phyloP scores from a whole-genome alignment of 106 monocot species.

The Gastrodia elata region DNA sequence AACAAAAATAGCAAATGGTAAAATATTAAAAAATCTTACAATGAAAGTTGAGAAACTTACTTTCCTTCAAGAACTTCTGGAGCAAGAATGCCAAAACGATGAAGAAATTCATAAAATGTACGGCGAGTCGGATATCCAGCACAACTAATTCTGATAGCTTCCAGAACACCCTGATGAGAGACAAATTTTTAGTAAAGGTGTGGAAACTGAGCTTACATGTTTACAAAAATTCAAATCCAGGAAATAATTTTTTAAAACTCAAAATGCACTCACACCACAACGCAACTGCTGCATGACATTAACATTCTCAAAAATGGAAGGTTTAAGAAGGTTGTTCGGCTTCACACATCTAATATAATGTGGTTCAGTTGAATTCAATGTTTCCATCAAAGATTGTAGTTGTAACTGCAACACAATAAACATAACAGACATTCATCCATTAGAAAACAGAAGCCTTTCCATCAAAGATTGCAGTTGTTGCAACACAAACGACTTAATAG shows the following conservation, averaged over 20 bases:
- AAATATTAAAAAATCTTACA: neutral
- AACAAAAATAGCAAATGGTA: neutral
- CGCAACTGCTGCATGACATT: constrained; percentile 94
- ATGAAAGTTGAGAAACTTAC: constrained; percentile 37
- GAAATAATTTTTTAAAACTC: neutral
- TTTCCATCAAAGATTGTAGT: constrained; percentile 89
- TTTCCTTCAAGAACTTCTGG: constrained; percentile 80
- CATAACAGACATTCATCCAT: constrained; percentile 1
- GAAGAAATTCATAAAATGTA: constrained; percentile 93
- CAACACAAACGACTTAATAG: constrained; percentile 12
- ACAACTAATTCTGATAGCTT: constrained; percentile 98
- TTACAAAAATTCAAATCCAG: neutral
- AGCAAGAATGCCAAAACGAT: constrained; percentile 82
- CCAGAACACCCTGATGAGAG: constrained; percentile 79
- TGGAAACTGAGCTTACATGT: constrained; percentile 4
- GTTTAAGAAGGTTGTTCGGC: constrained; percentile 93
- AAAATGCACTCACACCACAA: constrained; percentile 83
- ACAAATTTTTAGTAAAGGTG: neutral
- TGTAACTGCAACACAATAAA: constrained; percentile 51
- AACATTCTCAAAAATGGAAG: constrained; percentile 90
- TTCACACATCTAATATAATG: constrained; percentile 99
- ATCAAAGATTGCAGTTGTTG: constrained; percentile 89
- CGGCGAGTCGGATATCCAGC: constrained; percentile 98
- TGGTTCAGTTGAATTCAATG: constrained; percentile 93
- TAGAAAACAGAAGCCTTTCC: constrained; percentile 23